Percentiles rank a stretch among this genome's conserved stretches.
These are phyloP conservation scores for Tritrichomonas foetus DNA, from an alignment of 208 protist species.

Conservation along the genomic window DNA sequence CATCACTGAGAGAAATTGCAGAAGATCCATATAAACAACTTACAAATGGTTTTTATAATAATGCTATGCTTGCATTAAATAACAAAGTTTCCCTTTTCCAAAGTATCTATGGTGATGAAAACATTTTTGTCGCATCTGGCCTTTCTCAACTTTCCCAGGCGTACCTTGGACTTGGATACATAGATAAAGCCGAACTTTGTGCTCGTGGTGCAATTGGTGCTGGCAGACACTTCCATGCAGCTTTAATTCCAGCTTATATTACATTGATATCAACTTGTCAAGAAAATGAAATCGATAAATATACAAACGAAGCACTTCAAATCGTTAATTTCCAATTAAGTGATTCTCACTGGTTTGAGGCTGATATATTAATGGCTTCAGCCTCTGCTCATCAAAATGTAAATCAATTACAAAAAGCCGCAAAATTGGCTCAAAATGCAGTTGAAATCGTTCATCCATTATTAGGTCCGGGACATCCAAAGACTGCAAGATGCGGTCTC, in stretches of 20 bases:
- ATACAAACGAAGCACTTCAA: neutral
- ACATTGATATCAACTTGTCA: neutral
- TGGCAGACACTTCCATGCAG: neutral
- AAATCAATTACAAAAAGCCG: neutral
- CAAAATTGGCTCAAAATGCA: neutral
- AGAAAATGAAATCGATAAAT: neutral
- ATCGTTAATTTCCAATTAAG: neutral
- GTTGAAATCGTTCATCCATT: neutral
- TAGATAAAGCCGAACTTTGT: neutral
- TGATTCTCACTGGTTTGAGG: neutral
- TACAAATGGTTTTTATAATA: neutral
- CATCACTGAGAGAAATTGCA: neutral
- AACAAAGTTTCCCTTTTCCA: neutral
- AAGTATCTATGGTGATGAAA: constrained; percentile 17
- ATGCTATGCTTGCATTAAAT: neutral
- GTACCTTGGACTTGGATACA: neutral
- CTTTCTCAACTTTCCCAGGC: neutral
- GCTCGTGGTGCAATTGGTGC: neutral
- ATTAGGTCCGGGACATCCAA: neutral
- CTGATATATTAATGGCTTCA: neutral
- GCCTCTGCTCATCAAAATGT: neutral
- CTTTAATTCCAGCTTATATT: neutral
- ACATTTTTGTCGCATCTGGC: neutral
- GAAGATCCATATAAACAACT: neutral
- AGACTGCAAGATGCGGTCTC: neutral